Evolutionary conservation across 1,139 yeast genomes (phyloP).

Genomic region (Blastobotrys aristatus): DNA sequence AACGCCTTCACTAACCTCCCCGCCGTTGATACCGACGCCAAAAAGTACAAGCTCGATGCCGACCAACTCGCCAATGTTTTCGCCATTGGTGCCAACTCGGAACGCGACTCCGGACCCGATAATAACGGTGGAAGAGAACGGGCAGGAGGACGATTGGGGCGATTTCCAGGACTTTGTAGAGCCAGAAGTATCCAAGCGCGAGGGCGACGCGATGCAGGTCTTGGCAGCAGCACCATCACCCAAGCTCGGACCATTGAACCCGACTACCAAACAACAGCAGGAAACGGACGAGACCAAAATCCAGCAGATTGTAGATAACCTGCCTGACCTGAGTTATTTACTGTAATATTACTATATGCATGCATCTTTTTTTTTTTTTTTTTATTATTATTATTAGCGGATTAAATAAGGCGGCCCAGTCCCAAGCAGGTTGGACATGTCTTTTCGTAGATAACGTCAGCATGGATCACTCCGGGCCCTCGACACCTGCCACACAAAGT

Average conservation of each 20-base stretch:
- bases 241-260: conserved; percentile 13
- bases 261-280: conserved; percentile 17
- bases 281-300: conserved; percentile 22
- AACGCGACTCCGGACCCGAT: not conserved
- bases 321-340: conserved; percentile 28
- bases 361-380: not conserved
- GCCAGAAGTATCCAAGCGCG: not conserved
- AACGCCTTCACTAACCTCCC: not conserved
- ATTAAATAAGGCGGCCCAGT: conserved; percentile 47
- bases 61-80: not conserved
- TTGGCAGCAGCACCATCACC: conserved; percentile 3
- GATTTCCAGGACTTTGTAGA: conserved; percentile 17
- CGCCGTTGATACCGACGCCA: not conserved
- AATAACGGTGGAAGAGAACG: conserved; percentile 1
- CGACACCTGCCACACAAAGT: conserved; percentile 68
- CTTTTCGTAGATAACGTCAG: conserved; percentile 27
- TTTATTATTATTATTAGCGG: not conserved
- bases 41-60: too few species aligned
- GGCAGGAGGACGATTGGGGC: conserved; percentile 25
- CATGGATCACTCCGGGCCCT: conserved; percentile 56
- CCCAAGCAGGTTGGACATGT: conserved; percentile 51
- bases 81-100: not conserved
- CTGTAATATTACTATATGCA: conserved; percentile 4
- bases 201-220: not conserved
- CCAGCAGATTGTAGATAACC: conserved; percentile 21